Base-by-base conservation (phyloP, 2,329 filamentous ascomycete genomes). In the Dendryphion nanum region DNA sequence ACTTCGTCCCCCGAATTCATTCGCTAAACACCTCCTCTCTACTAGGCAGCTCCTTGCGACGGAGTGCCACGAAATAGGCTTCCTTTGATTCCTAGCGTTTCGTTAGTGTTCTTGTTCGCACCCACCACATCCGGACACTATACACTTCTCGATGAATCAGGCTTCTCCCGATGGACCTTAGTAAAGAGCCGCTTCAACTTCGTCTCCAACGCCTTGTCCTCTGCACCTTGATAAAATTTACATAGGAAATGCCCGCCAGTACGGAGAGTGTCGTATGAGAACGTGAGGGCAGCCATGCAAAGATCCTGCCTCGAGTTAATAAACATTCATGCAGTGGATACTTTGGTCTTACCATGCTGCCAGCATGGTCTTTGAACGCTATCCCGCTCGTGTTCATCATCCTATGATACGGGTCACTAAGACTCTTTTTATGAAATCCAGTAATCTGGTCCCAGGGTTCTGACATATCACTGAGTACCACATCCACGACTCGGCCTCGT, bases 401-500 rank as follows among this genome's bases (percentile, higher is more conserved):
- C 93, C 93, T 98, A 78, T 72, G 67, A 82, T 94, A 93, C 50
- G 89, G 89, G 80, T 93, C 86, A 91, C 84, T 95, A 80, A 96
- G 78, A 75, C 83, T 95, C 73, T 81, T 89, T 74, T 86, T 84
- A 73, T 81, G 84, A 73, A 86, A 89, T 60, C 84, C 85, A 59
- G 77, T 76, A 37, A 79, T 86, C 73, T 87, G 86, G 57, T 82
- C 76, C 89, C 89, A 96, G 85, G 93, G 90, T 77, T 78, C 91
- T 81, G 83, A 98, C 93, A 98, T 98, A 79, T 98, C 93, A 81
- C 89, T 95, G 63, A 98, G 74, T 63, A 98, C 88, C 61, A 98
- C 81, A 71, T 97, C 88, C 49, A 96, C 90, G 59, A 79, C 79
- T 58, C 77, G 76, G 46, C 76, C 76, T 31, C 61, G 47, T 40